Evolutionary conservation across 164 flowering plant species (phyloP).

Genomic region (Nymphaea thermarum): DNA sequence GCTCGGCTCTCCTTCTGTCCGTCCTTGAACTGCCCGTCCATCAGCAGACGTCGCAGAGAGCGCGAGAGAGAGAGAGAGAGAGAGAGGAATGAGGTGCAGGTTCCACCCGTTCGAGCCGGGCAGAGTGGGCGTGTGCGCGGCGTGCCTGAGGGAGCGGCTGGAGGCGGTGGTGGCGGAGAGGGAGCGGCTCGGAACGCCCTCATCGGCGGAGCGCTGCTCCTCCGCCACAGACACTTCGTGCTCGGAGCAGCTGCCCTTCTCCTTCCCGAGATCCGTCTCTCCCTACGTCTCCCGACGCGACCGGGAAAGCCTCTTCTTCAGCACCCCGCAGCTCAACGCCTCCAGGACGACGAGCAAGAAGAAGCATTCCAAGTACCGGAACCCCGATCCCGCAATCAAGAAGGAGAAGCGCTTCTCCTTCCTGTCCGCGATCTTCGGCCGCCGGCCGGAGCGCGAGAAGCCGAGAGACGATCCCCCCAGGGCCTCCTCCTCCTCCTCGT

Average conservation of each 20-base stretch:
- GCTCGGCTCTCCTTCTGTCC: not conserved
- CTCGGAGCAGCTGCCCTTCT: not conserved
- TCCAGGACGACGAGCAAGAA: not conserved
- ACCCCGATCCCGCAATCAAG: not conserved
- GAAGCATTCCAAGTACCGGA: not conserved
- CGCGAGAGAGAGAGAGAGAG: not conserved
- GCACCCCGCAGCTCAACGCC: not conserved
- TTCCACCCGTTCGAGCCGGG: slow-evolving; percentile 5
- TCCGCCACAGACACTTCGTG: not conserved
- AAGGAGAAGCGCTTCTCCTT: not conserved
- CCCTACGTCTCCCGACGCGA: not conserved
- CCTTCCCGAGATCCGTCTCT: not conserved
- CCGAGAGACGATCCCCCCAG: not conserved
- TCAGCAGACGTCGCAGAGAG: not conserved
- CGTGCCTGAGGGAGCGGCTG: slow-evolving; percentile 7
- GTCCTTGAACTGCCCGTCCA: not conserved
- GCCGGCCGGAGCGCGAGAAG: not conserved
- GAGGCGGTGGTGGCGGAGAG: not conserved
- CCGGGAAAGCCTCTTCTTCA: not conserved
- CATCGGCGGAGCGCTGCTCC: not conserved
- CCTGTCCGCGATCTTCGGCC: not conserved
- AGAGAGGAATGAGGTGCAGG: slow-evolving; percentile 8
- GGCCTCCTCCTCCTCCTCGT: not conserved
- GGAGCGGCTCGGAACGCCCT: not conserved
- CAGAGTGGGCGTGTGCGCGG: slow-evolving; percentile 5